These are phyloP conservation scores for Stephanodiscus triporus DNA, from an alignment of 108 stramenopile species.

Conservation along the genomic window DNA sequence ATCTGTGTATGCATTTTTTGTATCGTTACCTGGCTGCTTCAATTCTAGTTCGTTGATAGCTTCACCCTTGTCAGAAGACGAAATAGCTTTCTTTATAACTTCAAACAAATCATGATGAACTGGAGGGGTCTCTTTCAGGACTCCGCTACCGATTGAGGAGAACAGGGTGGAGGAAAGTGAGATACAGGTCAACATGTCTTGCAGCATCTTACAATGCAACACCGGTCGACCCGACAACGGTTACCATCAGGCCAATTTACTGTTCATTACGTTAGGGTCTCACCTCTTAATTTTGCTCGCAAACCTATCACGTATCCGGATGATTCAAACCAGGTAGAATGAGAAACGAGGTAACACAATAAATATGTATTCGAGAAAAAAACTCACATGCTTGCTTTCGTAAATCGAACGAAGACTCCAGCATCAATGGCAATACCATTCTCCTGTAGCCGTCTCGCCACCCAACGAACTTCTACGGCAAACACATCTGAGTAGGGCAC, in stretches of 20 bases:
- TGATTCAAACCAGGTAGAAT: background rate
- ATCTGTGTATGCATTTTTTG: background rate
- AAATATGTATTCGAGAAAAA: background rate
- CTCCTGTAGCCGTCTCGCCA: conserved; percentile 58
- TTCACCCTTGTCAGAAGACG: conserved; percentile 4
- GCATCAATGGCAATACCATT: conserved; percentile 69
- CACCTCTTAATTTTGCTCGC: conserved; percentile 66
- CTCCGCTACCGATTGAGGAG: conserved; percentile 36
- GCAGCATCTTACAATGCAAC: background rate
- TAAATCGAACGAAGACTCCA: conserved; percentile 78
- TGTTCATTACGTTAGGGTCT: background rate
- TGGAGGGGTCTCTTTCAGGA: conserved; percentile 65
- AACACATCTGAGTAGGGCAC: conserved; percentile 87
- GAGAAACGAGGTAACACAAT: background rate
- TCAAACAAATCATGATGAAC: conserved; percentile 75
- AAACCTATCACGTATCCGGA: conserved; percentile 41
- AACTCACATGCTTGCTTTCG: conserved; percentile 64
- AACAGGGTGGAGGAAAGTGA: background rate
- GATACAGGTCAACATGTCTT: background rate
- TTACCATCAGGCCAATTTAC: no score
- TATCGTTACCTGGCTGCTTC: conserved; percentile 4
- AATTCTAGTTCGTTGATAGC: conserved; percentile 11
- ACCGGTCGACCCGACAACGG: background rate
- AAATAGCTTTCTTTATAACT: conserved; percentile 48
- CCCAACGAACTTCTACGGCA: conserved; percentile 84